Conservation (phyloP, 202 grass and related monocot genomes). For the Hordeum pubiflorum region DNA sequence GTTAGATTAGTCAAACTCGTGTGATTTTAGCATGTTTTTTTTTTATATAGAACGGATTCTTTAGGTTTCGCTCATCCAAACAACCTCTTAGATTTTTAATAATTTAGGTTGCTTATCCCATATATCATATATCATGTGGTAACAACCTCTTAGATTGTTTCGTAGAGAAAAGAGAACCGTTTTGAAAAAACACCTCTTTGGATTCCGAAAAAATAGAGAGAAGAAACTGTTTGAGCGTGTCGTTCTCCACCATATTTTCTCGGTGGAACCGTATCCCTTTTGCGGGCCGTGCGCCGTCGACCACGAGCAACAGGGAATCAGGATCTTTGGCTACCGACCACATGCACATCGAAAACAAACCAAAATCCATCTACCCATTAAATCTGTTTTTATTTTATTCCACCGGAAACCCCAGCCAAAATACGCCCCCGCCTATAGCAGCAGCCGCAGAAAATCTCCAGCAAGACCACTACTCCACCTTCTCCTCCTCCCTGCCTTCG, state of each 20-base stretch:
- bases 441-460: slow-evolving; percentile 41
- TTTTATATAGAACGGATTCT: too few relatives aligned
- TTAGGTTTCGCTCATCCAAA: too few relatives aligned
- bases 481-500: not conserved
- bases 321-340: not conserved
- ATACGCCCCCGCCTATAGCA: not conserved
- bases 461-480: slow-evolving; percentile 21
- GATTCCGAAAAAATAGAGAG: not conserved
- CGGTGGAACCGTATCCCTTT: not conserved
- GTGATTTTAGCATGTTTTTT: too few relatives aligned
- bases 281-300: not conserved
- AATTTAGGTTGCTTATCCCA: too few relatives aligned
- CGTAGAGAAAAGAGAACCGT: too few relatives aligned
- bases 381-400: not conserved
- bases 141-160: too few relatives aligned
- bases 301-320: not conserved
- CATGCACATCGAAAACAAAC: not conserved
- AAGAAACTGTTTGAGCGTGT: not conserved
- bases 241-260: not conserved
- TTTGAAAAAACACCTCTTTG: too few relatives aligned
- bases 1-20: too few relatives aligned
- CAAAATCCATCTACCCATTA: not conserved
- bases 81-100: too few relatives aligned
- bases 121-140: too few relatives aligned
- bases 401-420: not conserved